Base-by-base conservation (phyloP, 2,329 filamentous ascomycete species). In the Geoglossum cookeanum region DNA sequence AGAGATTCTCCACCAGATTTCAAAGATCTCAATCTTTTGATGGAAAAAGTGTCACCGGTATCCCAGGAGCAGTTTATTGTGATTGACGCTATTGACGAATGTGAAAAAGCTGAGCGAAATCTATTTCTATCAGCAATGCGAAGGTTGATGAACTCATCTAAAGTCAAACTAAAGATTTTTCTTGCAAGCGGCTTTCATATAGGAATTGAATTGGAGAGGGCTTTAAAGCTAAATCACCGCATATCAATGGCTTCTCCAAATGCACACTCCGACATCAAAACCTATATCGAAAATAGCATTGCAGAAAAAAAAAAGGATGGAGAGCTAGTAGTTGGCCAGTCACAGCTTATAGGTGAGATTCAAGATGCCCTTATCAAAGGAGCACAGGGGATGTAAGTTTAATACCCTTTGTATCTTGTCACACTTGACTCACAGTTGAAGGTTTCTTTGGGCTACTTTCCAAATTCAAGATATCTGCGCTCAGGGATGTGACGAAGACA, bases 361-460 rank as follows among this genome's bases (percentile, higher is more conserved):
- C 62, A 63, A 55, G 1, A 63, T 3, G 62, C 63, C 3, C 62
- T 71, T 3, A 60, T 59, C 29, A 45, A 63, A 2, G 61, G 63
- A 17, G 66, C 69, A 0, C 59, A 68, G 53, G 68, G 68, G 52
- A 71, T 71, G 69, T 71, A 61, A 57, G 66, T 42, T 15, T 15
- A 42, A 1, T 61, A 39, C 44, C 17, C 22, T 55, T 9, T 45
- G 32, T 57, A 29, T 17, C 56, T 56, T 32, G 44, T 39, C 58
- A 56, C 55, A 27, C 39, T 48, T 53, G 53, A 39, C 57, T 58
- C 57, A 58, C 13, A 27, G 51, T 30, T 42, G 9, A 49, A 71
- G 70, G 70, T 71, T 72, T 62, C 65, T 72, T 2, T 72, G 69
- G 69, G 68, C 70, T 22, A 63, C 61, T 13, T 68, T 69, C 13